These are phyloP conservation scores for Xylaria sp. DNA, from an alignment of 2,329 filamentous ascomycete genomes.

Conservation along the genomic window DNA sequence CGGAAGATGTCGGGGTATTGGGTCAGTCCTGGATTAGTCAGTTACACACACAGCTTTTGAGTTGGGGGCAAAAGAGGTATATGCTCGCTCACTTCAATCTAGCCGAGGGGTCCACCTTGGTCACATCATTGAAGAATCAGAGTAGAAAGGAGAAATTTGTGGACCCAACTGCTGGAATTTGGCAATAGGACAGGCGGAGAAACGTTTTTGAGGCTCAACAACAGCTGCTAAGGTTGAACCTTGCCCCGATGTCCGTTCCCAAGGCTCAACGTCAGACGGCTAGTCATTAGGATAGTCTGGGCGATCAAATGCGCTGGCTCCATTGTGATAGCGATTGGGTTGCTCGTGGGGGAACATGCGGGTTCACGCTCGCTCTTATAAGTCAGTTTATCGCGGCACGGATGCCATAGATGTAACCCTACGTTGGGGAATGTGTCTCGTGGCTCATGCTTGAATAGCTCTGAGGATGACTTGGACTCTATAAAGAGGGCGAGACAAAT, in stretches of 20 bases:
- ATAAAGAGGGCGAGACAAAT: background rate
- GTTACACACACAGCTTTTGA: background rate
- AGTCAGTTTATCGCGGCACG: too few species aligned
- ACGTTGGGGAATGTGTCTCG: background rate
- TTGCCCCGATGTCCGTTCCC: background rate
- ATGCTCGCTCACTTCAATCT: background rate
- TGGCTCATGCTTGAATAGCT: background rate
- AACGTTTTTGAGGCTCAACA: too few species aligned
- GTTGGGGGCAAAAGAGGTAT: background rate
- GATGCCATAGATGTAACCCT: background rate
- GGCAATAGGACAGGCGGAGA: background rate
- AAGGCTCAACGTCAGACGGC: background rate
- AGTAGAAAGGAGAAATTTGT: background rate
- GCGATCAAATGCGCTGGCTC: background rate
- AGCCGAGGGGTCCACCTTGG: background rate
- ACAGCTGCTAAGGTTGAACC: background rate
- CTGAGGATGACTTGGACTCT: background rate
- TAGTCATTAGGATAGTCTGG: background rate
- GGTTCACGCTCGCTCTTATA: background rate
- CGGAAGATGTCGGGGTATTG: background rate
- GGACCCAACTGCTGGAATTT: background rate
- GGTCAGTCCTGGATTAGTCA: background rate
- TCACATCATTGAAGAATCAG: background rate
- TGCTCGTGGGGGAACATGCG: background rate
- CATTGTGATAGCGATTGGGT: background rate